phyloP scores from a whole-genome alignment of 2,329 filamentous ascomycete species.

The Penicillium brevicompactum region DNA sequence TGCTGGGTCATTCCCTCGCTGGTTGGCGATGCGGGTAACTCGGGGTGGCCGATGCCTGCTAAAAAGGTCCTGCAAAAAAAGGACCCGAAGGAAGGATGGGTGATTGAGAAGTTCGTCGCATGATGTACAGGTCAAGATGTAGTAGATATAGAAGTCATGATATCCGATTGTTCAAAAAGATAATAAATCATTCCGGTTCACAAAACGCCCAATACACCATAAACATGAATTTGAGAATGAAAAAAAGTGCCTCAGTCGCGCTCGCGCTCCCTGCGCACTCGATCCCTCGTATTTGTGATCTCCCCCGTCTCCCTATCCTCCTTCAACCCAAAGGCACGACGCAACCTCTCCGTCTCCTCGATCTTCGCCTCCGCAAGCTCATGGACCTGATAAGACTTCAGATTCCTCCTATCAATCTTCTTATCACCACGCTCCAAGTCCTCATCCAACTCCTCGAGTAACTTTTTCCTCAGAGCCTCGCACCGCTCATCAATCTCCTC shows the following conservation, averaged over 20 bases:
- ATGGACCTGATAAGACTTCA: slow-evolving; percentile 94
- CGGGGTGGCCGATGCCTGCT: slow-evolving; percentile 84
- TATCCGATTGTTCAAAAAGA: slow-evolving; percentile 17
- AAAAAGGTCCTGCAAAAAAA: slow-evolving; percentile 81
- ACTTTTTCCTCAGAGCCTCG: slow-evolving; percentile 64
- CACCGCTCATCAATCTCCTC: slow-evolving; percentile 78
- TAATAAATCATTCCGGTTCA: neutral
- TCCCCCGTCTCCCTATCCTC: slow-evolving; percentile 86
- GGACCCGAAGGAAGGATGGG: slow-evolving; percentile 72
- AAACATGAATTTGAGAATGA: neutral
- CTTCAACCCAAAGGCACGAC: slow-evolving; percentile 83
- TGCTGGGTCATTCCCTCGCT: slow-evolving; percentile 83
- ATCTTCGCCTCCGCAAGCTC: slow-evolving; percentile 96
- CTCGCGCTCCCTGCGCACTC: slow-evolving; percentile 20
- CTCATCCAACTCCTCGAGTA: slow-evolving; percentile 60
- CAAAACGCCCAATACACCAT: slow-evolving; percentile 1
- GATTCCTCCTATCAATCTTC: slow-evolving; percentile 47
- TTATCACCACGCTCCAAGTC: slow-evolving; percentile 25
- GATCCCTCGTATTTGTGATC: slow-evolving; percentile 28
- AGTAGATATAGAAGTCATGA: slow-evolving; percentile 17
- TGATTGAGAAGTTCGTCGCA: slow-evolving; percentile 59
- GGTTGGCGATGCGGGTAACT: slow-evolving; percentile 66
- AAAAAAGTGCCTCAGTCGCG: neutral
- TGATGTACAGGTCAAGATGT: slow-evolving; percentile 5
- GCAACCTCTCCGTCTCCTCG: slow-evolving; percentile 85